A percentile compares a stretch with the other conserved stretches of the same genome.
Evolutionary conservation across 106 monocot genomes (phyloP).

Genomic region (Iris macrosiphon): DNA sequence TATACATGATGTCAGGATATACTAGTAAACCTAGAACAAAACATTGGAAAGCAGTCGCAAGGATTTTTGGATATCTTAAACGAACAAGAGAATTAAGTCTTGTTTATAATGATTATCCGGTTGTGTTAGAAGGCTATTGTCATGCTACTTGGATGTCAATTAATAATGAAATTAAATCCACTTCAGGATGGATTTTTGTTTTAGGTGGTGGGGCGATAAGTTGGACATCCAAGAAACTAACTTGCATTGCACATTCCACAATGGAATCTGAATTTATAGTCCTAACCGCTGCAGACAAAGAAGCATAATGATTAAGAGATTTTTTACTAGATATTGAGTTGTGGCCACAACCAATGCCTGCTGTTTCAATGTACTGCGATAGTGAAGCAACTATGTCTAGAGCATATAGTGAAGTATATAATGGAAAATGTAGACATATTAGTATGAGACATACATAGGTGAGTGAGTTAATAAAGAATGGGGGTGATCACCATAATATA

Average conservation of each 20-base stretch:
- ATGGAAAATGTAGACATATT: conserved; percentile 4
- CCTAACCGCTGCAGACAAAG: not conserved
- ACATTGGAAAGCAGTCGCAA: conserved; percentile 2
- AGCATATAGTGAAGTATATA: not conserved
- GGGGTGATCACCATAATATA: not conserved
- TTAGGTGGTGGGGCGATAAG: not conserved
- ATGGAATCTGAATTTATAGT: conserved; percentile 3
- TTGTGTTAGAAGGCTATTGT: not conserved
- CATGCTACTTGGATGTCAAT: conserved; percentile 8
- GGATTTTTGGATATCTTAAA: not conserved
- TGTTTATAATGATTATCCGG: not conserved
- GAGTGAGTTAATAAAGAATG: not conserved
- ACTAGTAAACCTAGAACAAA: conserved; percentile 1
- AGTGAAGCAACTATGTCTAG: conserved; percentile 4
- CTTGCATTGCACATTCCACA: conserved; percentile 3
- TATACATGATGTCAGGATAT: not conserved
- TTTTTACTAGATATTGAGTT: conserved; percentile 2
- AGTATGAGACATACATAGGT: conserved; percentile 2
- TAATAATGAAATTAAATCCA: conserved; percentile 2
- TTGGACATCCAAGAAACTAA: conserved; percentile 3
- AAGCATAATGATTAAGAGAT: not conserved
- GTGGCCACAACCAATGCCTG: not conserved
- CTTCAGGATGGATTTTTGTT: conserved; percentile 1
- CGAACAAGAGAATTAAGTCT: not conserved
- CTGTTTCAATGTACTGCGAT: not conserved